These are phyloP conservation scores for Coemansia sp. DNA, from an alignment of 192 early-diverging fungal species.

Conservation along the genomic window DNA sequence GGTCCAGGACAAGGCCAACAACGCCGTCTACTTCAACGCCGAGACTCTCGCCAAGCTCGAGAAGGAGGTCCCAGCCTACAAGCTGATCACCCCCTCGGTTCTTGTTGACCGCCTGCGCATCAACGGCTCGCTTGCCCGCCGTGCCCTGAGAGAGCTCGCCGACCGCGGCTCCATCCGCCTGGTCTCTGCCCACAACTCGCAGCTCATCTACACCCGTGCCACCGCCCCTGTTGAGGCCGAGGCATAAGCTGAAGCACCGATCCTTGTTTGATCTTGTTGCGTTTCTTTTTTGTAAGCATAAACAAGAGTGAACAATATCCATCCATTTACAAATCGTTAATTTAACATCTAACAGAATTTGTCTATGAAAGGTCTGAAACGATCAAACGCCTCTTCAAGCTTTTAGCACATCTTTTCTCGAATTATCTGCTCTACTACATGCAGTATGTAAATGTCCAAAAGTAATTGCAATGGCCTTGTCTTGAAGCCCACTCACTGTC, in stretches of 20 bases:
- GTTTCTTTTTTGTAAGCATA: slow-evolving; percentile 1
- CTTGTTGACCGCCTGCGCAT: slow-evolving; percentile 98
- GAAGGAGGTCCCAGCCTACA: slow-evolving; percentile 99
- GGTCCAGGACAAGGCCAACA: slow-evolving; percentile 99
- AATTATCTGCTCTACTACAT: no score
- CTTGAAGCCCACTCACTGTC: no score
- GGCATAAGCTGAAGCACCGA: slow-evolving; percentile 22
- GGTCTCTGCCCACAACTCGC: slow-evolving; percentile 88
- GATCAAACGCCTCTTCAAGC: no score
- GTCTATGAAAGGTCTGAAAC: no score
- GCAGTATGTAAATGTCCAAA: no score
- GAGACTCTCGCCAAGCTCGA: slow-evolving; percentile 97
- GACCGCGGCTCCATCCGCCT: slow-evolving; percentile 90
- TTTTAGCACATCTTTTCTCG: no score
- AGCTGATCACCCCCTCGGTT: slow-evolving; percentile 97
- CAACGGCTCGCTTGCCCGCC: slow-evolving; percentile 96
- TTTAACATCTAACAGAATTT: no score
- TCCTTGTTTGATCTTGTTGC: background rate
- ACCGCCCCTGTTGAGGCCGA: slow-evolving; percentile 41
- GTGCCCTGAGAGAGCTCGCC: slow-evolving; percentile 93
- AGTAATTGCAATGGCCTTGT: no score
- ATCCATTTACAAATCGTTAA: no score
- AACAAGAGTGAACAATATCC: background rate
- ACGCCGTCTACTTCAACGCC: slow-evolving; percentile 97
- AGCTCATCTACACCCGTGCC: slow-evolving; percentile 77